Percentiles rank a stretch among this genome's conserved stretches.
Evolutionary conservation across 495 filamentous ascomycete species (phyloP).

Genomic region (Hyaloscypha finlandica): DNA sequence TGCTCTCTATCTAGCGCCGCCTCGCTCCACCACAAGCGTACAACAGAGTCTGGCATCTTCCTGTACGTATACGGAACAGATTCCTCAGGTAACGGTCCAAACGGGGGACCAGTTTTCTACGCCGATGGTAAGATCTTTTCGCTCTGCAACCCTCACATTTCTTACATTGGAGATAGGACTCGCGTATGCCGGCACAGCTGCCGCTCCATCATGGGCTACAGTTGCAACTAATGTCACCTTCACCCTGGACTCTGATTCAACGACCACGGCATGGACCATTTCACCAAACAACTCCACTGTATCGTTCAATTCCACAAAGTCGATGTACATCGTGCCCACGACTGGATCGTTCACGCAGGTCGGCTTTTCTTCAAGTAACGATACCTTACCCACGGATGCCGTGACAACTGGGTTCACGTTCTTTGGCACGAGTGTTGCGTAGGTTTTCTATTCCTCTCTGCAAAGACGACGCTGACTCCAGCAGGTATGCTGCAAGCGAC

Average conservation of each 20-base stretch:
- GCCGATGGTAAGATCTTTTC: conserved; percentile 17
- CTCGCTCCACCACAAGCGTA: conserved; percentile 10
- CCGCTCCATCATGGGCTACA: neutral
- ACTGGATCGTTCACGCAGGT: conserved; percentile 12
- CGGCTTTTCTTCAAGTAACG: conserved; percentile 21
- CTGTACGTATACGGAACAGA: conserved; percentile 22
- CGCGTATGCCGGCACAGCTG: conserved; percentile 18
- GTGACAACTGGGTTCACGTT: conserved; percentile 23
- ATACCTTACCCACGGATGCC: conserved; percentile 9
- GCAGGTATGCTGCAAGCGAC: conserved; percentile 5
- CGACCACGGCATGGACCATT: conserved; percentile 17
- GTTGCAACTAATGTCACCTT: conserved; percentile 20
- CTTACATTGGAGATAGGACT: conserved; percentile 12
- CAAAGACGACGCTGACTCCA: neutral
- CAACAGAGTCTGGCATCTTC: conserved; percentile 11
- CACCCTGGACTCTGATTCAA: conserved; percentile 4
- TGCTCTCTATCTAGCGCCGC: conserved; percentile 6
- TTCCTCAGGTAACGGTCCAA: neutral
- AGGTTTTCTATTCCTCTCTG: neutral
- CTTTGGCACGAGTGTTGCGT: conserved; percentile 28
- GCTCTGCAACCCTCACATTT: neutral
- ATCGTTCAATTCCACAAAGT: conserved; percentile 21
- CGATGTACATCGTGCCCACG: conserved; percentile 23
- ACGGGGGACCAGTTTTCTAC: conserved; percentile 25
- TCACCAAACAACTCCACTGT: conserved; percentile 10